Conservation (phyloP, 2,329 filamentous ascomycete genomes). For the Fusarium newnesense region DNA sequence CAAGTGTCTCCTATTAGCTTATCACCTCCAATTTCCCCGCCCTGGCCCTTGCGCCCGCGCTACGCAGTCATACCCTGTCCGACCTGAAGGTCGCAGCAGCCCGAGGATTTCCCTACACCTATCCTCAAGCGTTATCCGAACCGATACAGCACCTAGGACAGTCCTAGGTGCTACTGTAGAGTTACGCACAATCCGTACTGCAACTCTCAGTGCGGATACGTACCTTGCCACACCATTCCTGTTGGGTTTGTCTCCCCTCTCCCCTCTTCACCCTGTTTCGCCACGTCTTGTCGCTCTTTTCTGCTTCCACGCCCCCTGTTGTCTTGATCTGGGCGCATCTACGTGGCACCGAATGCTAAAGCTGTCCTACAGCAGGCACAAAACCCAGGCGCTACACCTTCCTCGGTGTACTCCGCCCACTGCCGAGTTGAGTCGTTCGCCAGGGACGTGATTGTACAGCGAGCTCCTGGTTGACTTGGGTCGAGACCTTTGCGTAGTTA, state of each 20-base stretch:
- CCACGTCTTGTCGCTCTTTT: slow-evolving; percentile 21
- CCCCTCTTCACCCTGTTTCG: slow-evolving; percentile 32
- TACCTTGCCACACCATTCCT: slow-evolving; percentile 39
- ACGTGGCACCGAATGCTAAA: slow-evolving; percentile 28
- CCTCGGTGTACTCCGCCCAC: slow-evolving; percentile 13
- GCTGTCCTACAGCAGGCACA: slow-evolving; percentile 7
- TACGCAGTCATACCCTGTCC: slow-evolving; percentile 37
- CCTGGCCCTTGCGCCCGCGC: slow-evolving; percentile 46
- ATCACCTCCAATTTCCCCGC: slow-evolving; percentile 46
- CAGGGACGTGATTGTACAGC: not conserved
- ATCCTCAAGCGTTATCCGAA: slow-evolving; percentile 11
- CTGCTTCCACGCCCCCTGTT: slow-evolving; percentile 23
- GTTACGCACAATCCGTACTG: not conserved
- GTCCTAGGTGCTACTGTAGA: not conserved
- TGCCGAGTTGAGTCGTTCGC: not conserved
- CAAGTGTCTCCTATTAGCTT: slow-evolving; percentile 25
- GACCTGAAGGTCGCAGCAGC: slow-evolving; percentile 14
- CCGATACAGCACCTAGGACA: not conserved
- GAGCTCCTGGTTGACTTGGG: slow-evolving; percentile 4
- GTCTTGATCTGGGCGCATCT: slow-evolving; percentile 11
- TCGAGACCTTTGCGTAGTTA: slow-evolving; percentile 3
- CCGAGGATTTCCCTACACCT: slow-evolving; percentile 14
- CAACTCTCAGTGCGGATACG: not conserved
- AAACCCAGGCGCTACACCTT: slow-evolving; percentile 6
- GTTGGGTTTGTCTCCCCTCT: slow-evolving; percentile 32